These are phyloP conservation scores for Leishmania tarentolae DNA, from an alignment of 208 protist species.

Conservation along the genomic window DNA sequence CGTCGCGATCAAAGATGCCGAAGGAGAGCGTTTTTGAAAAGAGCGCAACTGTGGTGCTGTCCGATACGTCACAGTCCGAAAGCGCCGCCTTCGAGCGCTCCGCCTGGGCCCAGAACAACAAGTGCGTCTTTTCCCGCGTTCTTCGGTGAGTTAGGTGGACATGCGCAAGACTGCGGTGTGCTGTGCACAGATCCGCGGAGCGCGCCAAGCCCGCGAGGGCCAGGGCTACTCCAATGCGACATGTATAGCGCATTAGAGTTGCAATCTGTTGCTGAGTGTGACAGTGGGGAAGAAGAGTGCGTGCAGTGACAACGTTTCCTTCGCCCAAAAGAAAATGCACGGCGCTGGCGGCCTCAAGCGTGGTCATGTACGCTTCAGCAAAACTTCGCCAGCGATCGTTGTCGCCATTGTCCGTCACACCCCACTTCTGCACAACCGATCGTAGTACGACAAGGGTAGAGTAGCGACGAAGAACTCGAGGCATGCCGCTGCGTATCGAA, in stretches of 20 bases:
- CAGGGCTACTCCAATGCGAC: slow-evolving; percentile 13
- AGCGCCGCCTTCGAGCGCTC: background rate
- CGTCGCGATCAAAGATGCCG: slow-evolving; percentile 6
- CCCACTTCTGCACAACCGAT: slow-evolving; percentile 11
- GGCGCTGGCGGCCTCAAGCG: slow-evolving; percentile 36
- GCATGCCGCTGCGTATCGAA: slow-evolving; percentile 12
- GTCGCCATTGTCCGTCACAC: slow-evolving; percentile 4
- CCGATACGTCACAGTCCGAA: background rate
- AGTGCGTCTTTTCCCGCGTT: background rate
- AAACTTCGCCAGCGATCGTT: slow-evolving; percentile 10
- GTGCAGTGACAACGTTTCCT: slow-evolving; percentile 44
- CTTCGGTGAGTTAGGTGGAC: slow-evolving; percentile 12
- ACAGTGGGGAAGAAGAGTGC: slow-evolving; percentile 42
- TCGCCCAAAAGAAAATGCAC: slow-evolving; percentile 38
- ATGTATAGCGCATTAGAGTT: slow-evolving; percentile 51
- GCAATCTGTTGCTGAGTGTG: slow-evolving; percentile 36
- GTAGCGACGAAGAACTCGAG: slow-evolving; percentile 25
- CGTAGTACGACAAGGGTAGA: slow-evolving; percentile 23
- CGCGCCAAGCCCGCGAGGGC: slow-evolving; percentile 28
- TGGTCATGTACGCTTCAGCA: slow-evolving; percentile 17
- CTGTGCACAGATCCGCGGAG: slow-evolving; percentile 7
- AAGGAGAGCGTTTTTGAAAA: slow-evolving; percentile 10
- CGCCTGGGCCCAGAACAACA: slow-evolving; percentile 4
- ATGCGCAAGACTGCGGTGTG: slow-evolving; percentile 26
- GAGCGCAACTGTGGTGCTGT: background rate